Base-by-base conservation (phyloP, 1,284 basidiomycete genomes). In the Rhodotorula mucilaginosa region DNA sequence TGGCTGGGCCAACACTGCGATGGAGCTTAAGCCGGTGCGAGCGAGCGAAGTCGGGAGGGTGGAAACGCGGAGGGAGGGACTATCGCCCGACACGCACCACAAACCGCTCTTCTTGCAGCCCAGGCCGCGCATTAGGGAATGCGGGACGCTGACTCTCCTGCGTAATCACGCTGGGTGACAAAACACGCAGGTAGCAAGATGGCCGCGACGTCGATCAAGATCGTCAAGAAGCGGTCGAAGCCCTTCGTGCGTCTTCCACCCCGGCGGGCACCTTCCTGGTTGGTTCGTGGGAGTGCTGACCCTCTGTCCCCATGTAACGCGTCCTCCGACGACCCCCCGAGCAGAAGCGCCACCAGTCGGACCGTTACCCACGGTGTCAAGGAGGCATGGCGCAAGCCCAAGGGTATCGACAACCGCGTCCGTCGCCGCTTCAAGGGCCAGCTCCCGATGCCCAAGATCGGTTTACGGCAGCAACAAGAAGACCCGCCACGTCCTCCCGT, bases 161-260 rank as follows among this genome's bases (percentile, higher is more conserved):
- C 39, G 39, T 10, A 2, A 44, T 12, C 10, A 44, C 39, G 39
- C 19, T n/a, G n/a, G 21, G 49, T 19, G 19, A 51, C 18, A 51
- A 29, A 29, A 29, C 6, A 16, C 26, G 26, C 54, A 56, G 54
- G 54, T 56, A 56, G 54, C 54, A 56, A 56, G 54, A 56, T 56
- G 54, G 54, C 54, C 54, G 54, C 54, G 54, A 56, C 54, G 54
- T 56, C 54, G 54, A 90, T 91, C 77, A 89, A 89, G 78, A 93
- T 96, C 82, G 87, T 97, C 84, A 96, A 96, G 87, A 97, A 97
- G 87, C 90, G 92, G 83, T 96, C 93, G 79, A 93, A 91, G 85
- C 84, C 85, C 81, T 96, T 97, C 91, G 96, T 95, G 91, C 92
- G 75, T 73, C 86, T 39, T 6, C n/a, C 23, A 18, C 57, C 19